Evolutionary conservation across 306 rosid genomes (phyloP).

Genomic region (Cucumis sativus): Cucumber_9930_V3 NC_026659.2:22326501-22327000

Average conservation of each 20-base stretch:
- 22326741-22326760: constrained; percentile 59
- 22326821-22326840: constrained; percentile 5
- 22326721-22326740: constrained; percentile 59
- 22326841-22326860: constrained; percentile 52
- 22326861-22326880: constrained; percentile 86
- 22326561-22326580: neutral
- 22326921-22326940: constrained; percentile 62
- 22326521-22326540: neutral
- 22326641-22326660: neutral
- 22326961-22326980: constrained; percentile 79
- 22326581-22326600: neutral
- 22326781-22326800: neutral
- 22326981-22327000: constrained; percentile 95
- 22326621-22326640: neutral
- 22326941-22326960: constrained; percentile 66
- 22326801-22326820: constrained; percentile 1
- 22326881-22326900: constrained; percentile 69
- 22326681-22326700: constrained; percentile 79
- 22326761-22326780: neutral
- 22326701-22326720: constrained; percentile 57
- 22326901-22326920: constrained; percentile 36
- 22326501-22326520: neutral
- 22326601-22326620: neutral
- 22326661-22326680: neutral
- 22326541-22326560: neutral